Evolutionary conservation across 495 filamentous ascomycete genomes (phyloP).

Genomic region (Hypoxylon subgilvum): DNA sequence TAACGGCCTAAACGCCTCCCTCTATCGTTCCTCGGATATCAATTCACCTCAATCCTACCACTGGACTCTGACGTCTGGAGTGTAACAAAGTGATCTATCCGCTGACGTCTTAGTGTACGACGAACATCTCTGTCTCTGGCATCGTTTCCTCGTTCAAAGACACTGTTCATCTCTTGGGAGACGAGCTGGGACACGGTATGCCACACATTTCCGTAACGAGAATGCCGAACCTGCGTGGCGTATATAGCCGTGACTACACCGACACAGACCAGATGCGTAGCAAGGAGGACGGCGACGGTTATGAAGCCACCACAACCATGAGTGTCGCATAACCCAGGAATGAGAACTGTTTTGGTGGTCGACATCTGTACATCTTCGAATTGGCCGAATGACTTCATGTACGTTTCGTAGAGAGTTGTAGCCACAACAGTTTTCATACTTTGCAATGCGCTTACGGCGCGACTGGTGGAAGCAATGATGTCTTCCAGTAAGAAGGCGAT

Average conservation of each 20-base stretch:
- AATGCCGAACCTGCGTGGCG: slow-evolving; percentile 2
- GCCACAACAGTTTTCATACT: neutral
- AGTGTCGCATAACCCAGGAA: neutral
- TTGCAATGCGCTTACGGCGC: slow-evolving; percentile 1
- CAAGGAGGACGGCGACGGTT: neutral
- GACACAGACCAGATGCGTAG: neutral
- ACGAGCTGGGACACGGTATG: slow-evolving; percentile 5
- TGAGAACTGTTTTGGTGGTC: neutral
- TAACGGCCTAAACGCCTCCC: too few relatives aligned
- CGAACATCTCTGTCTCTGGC: too few relatives aligned
- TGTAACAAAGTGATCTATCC: too few relatives aligned
- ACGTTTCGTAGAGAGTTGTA: neutral
- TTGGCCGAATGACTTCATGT: neutral
- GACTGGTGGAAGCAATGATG: neutral
- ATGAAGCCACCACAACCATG: neutral
- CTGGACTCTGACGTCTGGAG: too few relatives aligned
- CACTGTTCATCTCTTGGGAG: neutral
- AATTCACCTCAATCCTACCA: too few relatives aligned
- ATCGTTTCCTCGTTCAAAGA: too few relatives aligned
- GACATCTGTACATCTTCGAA: neutral
- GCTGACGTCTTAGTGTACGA: too few relatives aligned
- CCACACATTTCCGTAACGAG: slow-evolving; percentile 2
- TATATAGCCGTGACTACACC: neutral
- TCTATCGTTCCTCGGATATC: too few relatives aligned
- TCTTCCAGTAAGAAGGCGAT: neutral